phyloP scores from a whole-genome alignment of 306 rosid species.

The Trifolium pratense region DNA sequence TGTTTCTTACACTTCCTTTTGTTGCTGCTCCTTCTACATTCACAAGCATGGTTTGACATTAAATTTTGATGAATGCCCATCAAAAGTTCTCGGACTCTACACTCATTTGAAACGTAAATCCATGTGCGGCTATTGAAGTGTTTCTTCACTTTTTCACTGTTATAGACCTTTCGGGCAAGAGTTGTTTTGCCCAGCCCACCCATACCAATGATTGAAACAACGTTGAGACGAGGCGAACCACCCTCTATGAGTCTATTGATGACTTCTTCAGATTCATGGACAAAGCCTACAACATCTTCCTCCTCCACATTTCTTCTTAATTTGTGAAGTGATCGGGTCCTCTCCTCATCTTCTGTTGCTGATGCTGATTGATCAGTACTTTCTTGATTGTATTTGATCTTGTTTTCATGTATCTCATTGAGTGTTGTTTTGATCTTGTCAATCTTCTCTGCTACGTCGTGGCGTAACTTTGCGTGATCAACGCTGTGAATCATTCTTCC shows the following conservation, averaged over 20 bases:
- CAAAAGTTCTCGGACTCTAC: background rate
- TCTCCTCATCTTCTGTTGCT: background rate
- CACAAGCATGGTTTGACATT: background rate
- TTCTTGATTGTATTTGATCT: background rate
- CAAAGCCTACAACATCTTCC: slow-evolving; percentile 16
- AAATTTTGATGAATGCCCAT: background rate
- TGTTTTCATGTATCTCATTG: slow-evolving; percentile 12
- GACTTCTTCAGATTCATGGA: background rate
- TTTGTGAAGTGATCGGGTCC: background rate
- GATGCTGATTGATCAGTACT: background rate
- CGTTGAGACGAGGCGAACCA: background rate
- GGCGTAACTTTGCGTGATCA: background rate
- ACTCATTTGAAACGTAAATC: slow-evolving; percentile 21
- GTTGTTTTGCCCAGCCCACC: slow-evolving; percentile 22
- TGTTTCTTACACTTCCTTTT: slow-evolving; percentile 3
- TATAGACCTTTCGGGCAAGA: slow-evolving; percentile 10
- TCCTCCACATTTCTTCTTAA: slow-evolving; percentile 17
- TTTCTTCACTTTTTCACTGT: background rate
- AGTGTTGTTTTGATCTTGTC: slow-evolving; percentile 15
- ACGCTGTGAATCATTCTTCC: background rate
- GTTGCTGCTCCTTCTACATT: background rate
- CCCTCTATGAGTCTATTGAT: background rate
- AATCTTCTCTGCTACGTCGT: background rate
- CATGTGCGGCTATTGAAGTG: background rate
- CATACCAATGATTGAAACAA: slow-evolving; percentile 28